Evolutionary conservation across 1,284 basidiomycete genomes (phyloP).

Genomic region (Phellopilus nigrolimitatus): DNA sequence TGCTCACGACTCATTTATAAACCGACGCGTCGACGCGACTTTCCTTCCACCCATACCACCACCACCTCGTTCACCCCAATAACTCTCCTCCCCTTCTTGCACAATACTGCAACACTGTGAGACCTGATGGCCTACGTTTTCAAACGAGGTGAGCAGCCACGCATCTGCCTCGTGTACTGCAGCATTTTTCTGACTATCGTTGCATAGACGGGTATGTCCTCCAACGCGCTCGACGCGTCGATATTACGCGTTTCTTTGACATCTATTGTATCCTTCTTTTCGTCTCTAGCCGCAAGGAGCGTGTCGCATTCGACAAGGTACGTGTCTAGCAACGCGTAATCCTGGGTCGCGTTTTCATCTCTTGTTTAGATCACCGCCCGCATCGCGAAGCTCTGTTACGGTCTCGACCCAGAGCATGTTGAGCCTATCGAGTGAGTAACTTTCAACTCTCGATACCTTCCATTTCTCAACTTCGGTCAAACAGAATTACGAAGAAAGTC

Average conservation of each 20-base stretch:
- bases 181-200: slow-evolving; percentile 21
- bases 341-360: slow-evolving; percentile 21
- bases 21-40: slow-evolving; percentile 15
- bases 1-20: slow-evolving; percentile 12
- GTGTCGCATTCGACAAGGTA: slow-evolving; percentile 85
- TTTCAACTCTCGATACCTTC: background rate
- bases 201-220: slow-evolving; percentile 58
- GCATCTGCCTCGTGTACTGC: slow-evolving; percentile 11
- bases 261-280: slow-evolving; percentile 1
- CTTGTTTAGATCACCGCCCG: slow-evolving; percentile 74
- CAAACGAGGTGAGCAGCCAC: slow-evolving; percentile 58
- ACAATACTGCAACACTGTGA: background rate
- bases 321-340: slow-evolving; percentile 23
- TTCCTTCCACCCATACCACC: background rate
- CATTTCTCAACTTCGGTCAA: slow-evolving; percentile 10
- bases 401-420: slow-evolving; percentile 89
- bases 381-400: slow-evolving; percentile 96
- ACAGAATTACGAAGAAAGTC: slow-evolving; percentile 88
- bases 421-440: slow-evolving; percentile 84
- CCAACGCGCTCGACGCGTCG: slow-evolving; percentile 33
- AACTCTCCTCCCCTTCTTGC: slow-evolving; percentile 1
- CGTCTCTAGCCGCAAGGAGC: slow-evolving; percentile 69
- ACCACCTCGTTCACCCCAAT: slow-evolving; percentile 6
- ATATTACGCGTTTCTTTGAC: slow-evolving; percentile 27
- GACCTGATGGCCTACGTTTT: slow-evolving; percentile 60